A percentile compares a stretch with the other conserved stretches of the same genome.
phyloP scores from a whole-genome alignment of 345 rosid species.

The Acer saccharum region DNA sequence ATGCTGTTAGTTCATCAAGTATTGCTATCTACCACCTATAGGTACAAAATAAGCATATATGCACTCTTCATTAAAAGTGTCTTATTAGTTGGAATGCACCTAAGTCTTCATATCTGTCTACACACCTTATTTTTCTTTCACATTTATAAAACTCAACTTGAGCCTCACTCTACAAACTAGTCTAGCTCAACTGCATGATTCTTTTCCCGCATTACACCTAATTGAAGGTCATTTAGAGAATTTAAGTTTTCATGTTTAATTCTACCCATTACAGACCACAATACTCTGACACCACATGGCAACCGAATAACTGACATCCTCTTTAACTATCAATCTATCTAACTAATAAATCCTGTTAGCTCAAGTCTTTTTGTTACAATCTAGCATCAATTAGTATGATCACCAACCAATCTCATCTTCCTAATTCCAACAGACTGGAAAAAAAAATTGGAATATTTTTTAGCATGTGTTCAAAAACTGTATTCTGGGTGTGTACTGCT shows the following conservation, averaged over 20 bases:
- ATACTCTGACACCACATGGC: not conserved
- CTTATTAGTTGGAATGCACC: not conserved
- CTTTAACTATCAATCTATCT: not conserved
- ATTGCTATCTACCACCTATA: not conserved
- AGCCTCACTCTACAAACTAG: not conserved
- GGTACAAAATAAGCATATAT: not conserved
- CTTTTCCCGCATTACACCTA: not conserved
- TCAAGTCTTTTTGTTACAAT: not conserved
- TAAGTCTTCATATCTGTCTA: not conserved
- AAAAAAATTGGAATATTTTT: not conserved
- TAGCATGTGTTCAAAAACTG: not conserved
- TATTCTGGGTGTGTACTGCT: not conserved
- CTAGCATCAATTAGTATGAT: not conserved
- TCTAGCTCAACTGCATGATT: not conserved
- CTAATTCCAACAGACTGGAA: not conserved
- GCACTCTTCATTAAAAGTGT: not conserved
- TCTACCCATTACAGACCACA: not conserved
- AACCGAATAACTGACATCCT: not conserved
- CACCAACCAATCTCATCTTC: slow-evolving; percentile 3
- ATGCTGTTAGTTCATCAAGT: not conserved
- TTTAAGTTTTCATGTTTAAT: not conserved
- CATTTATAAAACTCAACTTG: not conserved
- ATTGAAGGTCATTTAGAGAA: not conserved
- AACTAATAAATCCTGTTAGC: not conserved
- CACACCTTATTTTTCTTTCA: not conserved